These are phyloP conservation scores for Aspergillus novoparasiticus DNA, from an alignment of 2,329 filamentous ascomycete species.

Conservation along the genomic window DNA sequence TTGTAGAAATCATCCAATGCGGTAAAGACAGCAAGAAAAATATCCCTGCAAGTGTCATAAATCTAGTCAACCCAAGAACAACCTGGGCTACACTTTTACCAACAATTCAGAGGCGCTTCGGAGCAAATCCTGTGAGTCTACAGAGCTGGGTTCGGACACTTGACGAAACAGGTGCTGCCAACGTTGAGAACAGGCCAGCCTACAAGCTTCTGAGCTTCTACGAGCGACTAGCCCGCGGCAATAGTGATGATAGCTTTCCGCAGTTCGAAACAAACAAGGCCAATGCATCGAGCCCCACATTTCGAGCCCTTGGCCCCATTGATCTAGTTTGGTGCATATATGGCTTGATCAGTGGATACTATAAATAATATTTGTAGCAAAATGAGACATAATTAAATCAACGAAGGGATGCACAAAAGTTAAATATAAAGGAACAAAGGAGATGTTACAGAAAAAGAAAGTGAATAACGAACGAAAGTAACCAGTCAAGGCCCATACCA, in stretches of 20 bases:
- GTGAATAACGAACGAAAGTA: neutral
- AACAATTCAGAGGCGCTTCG: too few species aligned
- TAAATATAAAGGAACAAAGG: neutral
- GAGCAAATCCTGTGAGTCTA: too few species aligned
- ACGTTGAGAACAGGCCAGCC: too few species aligned
- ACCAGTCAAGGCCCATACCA: neutral
- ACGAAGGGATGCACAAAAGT: neutral
- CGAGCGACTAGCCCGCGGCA: neutral
- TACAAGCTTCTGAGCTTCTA: neutral
- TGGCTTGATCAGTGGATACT: neutral
- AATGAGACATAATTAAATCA: neutral
- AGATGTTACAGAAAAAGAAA: neutral
- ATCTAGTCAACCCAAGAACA: too few species aligned
- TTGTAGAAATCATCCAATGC: too few species aligned
- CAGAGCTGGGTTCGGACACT: too few species aligned
- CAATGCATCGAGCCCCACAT: neutral
- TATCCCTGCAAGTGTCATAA: too few species aligned
- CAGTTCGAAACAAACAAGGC: neutral
- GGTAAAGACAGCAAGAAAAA: too few species aligned
- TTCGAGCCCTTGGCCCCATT: neutral
- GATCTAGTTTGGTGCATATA: neutral
- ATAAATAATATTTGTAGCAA: neutral
- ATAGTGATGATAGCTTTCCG: neutral
- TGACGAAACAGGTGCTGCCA: too few species aligned
- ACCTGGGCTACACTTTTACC: too few species aligned